A percentile compares a stretch with the other conserved stretches of the same genome.
Evolutionary conservation across 306 rosid genomes (phyloP).

Genomic region (Datisca glomerata): DNA sequence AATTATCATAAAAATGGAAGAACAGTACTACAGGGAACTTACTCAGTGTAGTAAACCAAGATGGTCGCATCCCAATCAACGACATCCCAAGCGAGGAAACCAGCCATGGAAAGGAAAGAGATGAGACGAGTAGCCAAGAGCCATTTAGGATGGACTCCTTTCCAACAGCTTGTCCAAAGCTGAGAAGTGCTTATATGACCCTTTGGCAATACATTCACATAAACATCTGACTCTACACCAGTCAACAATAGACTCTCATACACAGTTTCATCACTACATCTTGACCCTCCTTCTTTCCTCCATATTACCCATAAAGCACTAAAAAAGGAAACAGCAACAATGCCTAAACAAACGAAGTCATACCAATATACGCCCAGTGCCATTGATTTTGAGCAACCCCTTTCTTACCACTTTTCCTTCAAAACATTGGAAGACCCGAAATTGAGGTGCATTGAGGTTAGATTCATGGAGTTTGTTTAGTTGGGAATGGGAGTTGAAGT

Average conservation of each 20-base stretch:
- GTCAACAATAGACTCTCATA: constrained; percentile 38
- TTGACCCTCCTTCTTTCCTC: constrained; percentile 27
- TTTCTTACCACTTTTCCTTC: constrained; percentile 3
- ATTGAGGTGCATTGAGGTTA: background rate
- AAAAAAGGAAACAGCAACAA: constrained; percentile 25
- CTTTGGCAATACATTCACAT: constrained; percentile 22
- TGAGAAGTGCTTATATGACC: constrained; percentile 31
- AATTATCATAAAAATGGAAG: background rate
- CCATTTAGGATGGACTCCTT: constrained; percentile 44
- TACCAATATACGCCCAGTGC: constrained; percentile 50
- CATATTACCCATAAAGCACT: constrained; percentile 43
- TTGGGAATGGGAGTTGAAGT: background rate
- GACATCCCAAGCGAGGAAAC: constrained; percentile 34
- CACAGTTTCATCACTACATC: constrained; percentile 15
- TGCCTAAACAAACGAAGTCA: constrained; percentile 57
- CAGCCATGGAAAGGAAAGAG: constrained; percentile 28
- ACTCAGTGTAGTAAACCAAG: constrained; percentile 70
- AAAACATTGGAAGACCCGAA: constrained; percentile 3
- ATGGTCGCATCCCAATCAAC: constrained; percentile 23
- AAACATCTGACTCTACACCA: constrained; percentile 21
- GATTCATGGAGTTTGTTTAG: constrained; percentile 7
- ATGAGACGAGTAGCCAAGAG: constrained; percentile 36
- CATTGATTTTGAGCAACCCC: constrained; percentile 9
- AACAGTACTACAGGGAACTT: constrained; percentile 9
- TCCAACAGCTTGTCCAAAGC: constrained; percentile 64